phyloP scores from a whole-genome alignment of 345 rosid species.

The Pistacia vera region DNA sequence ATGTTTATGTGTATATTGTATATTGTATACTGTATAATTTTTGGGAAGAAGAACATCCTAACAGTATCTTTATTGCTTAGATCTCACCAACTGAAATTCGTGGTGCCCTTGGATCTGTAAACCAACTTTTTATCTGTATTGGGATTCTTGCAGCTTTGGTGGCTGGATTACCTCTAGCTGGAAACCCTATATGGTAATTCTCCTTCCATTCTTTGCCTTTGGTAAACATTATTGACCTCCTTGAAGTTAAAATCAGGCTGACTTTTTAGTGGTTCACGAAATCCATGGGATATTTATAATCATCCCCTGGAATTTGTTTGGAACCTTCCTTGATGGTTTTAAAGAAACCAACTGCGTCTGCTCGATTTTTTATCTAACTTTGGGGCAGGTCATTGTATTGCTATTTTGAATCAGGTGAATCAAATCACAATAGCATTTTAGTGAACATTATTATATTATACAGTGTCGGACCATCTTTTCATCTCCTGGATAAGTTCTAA shows the following conservation, averaged over 20 bases:
- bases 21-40: background rate
- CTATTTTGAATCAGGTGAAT: too few relatives aligned
- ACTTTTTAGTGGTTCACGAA: too few relatives aligned
- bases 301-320: background rate
- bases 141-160: constrained; percentile 96
- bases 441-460: too few relatives aligned
- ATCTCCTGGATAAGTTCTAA: too few relatives aligned
- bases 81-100: constrained; percentile 99
- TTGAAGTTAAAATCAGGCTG: too few relatives aligned
- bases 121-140: constrained; percentile 93
- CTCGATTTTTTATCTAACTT: too few relatives aligned
- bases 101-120: constrained; percentile 94
- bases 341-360: too few relatives aligned
- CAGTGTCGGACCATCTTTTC: too few relatives aligned
- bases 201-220: constrained; percentile 1
- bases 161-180: constrained; percentile 94
- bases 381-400: too few relatives aligned
- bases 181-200: constrained; percentile 79
- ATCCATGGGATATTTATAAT: too few relatives aligned
- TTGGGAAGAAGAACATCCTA: constrained; percentile 18
- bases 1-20: background rate
- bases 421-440: too few relatives aligned
- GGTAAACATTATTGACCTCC: background rate
- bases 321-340: background rate
- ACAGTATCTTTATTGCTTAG: constrained; percentile 43